Evolutionary conservation across 345 rosid species (phyloP).

Genomic region (Syzygium grande): DNA sequence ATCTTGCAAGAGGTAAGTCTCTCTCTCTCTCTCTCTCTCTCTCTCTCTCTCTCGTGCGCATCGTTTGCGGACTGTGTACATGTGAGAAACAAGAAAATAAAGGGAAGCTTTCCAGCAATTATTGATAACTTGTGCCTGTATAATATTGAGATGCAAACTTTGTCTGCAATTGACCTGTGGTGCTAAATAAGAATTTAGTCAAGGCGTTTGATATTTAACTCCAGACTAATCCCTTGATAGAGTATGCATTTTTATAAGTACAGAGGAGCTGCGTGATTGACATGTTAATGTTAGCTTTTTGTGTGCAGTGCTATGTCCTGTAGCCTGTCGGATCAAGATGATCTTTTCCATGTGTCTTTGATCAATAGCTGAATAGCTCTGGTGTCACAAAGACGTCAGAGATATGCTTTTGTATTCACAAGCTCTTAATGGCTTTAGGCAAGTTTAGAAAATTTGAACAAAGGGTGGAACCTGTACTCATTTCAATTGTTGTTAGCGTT

Average conservation of each 20-base stretch:
- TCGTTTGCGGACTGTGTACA: neutral
- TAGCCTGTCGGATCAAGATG: neutral
- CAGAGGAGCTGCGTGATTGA: neutral
- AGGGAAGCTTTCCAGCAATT: neutral
- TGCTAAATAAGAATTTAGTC: neutral
- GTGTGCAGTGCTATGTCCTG: neutral
- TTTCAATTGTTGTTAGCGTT: neutral
- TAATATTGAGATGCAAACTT: neutral
- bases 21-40: neutral
- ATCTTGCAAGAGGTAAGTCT: constrained; percentile 69
- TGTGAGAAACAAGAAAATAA: neutral
- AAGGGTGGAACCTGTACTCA: neutral
- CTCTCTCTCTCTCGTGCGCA: neutral
- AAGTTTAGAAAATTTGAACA: neutral
- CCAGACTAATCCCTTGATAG: neutral
- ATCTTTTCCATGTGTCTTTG: neutral
- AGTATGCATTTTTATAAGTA: neutral
- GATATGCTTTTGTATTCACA: neutral
- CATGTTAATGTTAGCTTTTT: neutral
- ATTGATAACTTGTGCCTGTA: neutral
- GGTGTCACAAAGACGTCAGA: neutral
- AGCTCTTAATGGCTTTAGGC: neutral
- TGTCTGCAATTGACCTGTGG: neutral
- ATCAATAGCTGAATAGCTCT: neutral
- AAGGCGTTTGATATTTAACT: neutral